Conservation (phyloP, 805 yeast genomes). For the Yarrowia bubula region DNA sequence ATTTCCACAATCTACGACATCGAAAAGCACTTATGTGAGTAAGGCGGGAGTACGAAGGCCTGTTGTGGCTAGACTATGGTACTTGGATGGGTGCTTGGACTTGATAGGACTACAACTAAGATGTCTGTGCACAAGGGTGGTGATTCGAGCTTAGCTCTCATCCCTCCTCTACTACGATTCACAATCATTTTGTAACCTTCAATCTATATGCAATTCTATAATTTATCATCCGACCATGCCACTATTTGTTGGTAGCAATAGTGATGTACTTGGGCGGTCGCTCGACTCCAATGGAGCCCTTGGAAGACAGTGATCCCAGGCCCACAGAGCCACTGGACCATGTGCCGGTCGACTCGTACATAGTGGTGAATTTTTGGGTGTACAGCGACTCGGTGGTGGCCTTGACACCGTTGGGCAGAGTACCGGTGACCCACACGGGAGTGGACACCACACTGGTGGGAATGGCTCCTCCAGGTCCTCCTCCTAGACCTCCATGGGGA, state of each 20-base stretch:
- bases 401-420: conserved; percentile 35
- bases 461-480: conserved; percentile 30
- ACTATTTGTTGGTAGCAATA: conserved; percentile 3
- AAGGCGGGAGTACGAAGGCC: too few relatives aligned
- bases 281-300: conserved; percentile 62
- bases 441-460: conserved; percentile 29
- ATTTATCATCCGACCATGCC: neutral
- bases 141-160: too few relatives aligned
- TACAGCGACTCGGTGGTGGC: conserved; percentile 44
- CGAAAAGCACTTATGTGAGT: too few relatives aligned
- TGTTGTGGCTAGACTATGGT: too few relatives aligned
- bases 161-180: neutral
- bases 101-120: too few relatives aligned
- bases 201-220: conserved; percentile 18
- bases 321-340: conserved; percentile 72
- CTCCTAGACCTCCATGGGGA: conserved; percentile 30
- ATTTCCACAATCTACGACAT: too few relatives aligned
- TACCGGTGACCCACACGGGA: conserved; percentile 32
- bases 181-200: neutral
- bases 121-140: too few relatives aligned
- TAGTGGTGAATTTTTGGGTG: conserved; percentile 44
- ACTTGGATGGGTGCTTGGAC: too few relatives aligned
- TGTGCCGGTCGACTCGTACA: conserved; percentile 43
- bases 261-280: conserved; percentile 30
- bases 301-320: conserved; percentile 53